Conservation (phyloP, 2,329 filamentous ascomycete species). For the Hypomyces perniciosus region DNA sequence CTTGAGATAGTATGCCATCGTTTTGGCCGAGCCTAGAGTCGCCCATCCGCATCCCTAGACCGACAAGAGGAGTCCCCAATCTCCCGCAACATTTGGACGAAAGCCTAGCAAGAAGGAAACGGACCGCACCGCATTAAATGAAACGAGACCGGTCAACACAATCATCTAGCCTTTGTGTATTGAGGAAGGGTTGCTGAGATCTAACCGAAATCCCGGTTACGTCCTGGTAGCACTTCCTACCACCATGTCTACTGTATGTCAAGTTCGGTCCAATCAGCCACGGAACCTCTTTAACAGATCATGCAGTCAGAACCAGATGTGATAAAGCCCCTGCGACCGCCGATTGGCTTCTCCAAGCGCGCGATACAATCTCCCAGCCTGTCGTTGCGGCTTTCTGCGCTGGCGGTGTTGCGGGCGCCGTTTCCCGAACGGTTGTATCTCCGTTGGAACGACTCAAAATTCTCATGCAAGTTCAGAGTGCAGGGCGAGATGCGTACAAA, state of each 20-base stretch:
- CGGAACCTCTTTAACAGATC: constrained; percentile 6
- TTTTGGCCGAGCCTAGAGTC: constrained; percentile 1
- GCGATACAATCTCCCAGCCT: constrained; percentile 64
- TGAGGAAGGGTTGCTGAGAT: constrained; percentile 14
- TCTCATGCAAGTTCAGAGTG: constrained; percentile 92
- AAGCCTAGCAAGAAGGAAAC: neutral
- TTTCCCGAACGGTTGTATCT: constrained; percentile 96
- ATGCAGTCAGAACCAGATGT: constrained; percentile 23
- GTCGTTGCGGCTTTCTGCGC: constrained; percentile 89
- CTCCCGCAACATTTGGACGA: neutral
- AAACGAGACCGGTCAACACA: constrained; percentile 13
- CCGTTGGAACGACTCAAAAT: constrained; percentile 96
- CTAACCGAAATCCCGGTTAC: constrained; percentile 15
- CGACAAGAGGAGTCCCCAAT: neutral
- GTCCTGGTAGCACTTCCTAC: constrained; percentile 2
- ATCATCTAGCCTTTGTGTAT: constrained; percentile 15
- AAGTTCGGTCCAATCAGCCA: neutral
- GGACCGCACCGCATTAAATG: constrained; percentile 15
- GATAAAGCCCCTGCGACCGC: constrained; percentile 21
- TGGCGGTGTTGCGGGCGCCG: constrained; percentile 87
- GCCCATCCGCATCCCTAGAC: neutral
- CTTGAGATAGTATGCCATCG: constrained; percentile 7
- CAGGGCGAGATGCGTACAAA: constrained; percentile 86
- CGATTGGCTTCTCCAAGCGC: constrained; percentile 29
- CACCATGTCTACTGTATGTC: constrained; percentile 29